Percentiles rank a stretch among this genome's conserved stretches.
phyloP scores from a whole-genome alignment of 2,329 filamentous ascomycete species.

The Alternaria ethzedia region DNA sequence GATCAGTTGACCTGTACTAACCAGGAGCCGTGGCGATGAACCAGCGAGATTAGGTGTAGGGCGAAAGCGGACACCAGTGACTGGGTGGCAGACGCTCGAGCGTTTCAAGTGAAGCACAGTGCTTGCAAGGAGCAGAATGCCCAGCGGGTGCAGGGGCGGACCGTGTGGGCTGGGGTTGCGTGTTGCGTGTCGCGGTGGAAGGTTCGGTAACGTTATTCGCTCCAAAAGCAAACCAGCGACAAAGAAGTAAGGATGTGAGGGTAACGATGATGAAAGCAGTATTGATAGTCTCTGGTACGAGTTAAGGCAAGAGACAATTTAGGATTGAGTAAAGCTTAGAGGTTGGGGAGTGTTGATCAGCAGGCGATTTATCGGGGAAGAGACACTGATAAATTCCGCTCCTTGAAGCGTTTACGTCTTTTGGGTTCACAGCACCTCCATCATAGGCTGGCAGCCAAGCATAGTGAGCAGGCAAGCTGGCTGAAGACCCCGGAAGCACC shows the following conservation, averaged over 20 bases:
- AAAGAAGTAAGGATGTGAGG: constrained; percentile 46
- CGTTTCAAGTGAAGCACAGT: constrained; percentile 47
- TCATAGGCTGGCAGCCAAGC: constrained; percentile 49
- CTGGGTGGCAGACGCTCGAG: constrained; percentile 44
- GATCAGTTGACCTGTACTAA: constrained; percentile 46
- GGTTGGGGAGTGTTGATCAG: constrained; percentile 42
- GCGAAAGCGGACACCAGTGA: constrained; percentile 37
- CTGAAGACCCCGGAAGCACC: constrained; percentile 35
- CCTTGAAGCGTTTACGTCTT: constrained; percentile 39
- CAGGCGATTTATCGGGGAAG: constrained; percentile 38
- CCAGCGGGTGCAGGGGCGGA: constrained; percentile 38
- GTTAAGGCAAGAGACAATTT: constrained; percentile 32
- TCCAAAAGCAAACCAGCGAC: constrained; percentile 31
- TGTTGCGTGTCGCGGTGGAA: constrained; percentile 35
- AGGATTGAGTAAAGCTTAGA: constrained; percentile 39
- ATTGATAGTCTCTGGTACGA: constrained; percentile 37
- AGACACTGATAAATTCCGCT: constrained; percentile 44
- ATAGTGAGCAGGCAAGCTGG: constrained; percentile 38
- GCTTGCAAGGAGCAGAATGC: constrained; percentile 39
- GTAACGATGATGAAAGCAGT: constrained; percentile 36
- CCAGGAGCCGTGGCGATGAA: constrained; percentile 45
- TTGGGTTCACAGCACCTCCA: constrained; percentile 43
- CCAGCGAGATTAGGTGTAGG: constrained; percentile 45
- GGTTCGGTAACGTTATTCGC: constrained; percentile 34
- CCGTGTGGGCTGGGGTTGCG: constrained; percentile 28